These are phyloP conservation scores for Phialophora expanda DNA, from an alignment of 2,329 filamentous ascomycete species.

Conservation along the genomic window DNA sequence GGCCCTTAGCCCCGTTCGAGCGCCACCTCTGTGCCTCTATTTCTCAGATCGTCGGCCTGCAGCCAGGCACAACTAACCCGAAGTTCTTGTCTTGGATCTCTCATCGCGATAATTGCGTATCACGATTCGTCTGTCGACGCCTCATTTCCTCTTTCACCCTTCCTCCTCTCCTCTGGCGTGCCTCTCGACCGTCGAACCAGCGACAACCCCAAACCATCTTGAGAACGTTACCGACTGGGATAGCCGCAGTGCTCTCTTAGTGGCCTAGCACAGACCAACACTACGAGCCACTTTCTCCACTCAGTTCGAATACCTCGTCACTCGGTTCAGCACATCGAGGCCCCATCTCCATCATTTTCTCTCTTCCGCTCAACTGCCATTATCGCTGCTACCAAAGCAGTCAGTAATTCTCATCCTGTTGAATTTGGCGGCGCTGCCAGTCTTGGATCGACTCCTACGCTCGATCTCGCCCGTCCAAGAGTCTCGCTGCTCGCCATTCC, in stretches of 20 bases:
- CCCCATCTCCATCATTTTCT: slow-evolving; percentile 13
- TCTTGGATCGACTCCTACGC: background rate
- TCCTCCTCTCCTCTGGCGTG: background rate
- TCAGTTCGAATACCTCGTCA: slow-evolving; percentile 13
- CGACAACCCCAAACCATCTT: slow-evolving; percentile 3
- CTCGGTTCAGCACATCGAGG: slow-evolving; percentile 9
- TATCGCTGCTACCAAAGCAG: background rate
- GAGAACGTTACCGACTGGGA: slow-evolving; percentile 4
- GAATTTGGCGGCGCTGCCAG: background rate
- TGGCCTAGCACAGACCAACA: slow-evolving; percentile 14
- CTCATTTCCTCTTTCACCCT: slow-evolving; percentile 11
- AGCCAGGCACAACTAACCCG: slow-evolving; percentile 2
- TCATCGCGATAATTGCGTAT: slow-evolving; percentile 6
- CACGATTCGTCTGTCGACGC: slow-evolving; percentile 13
- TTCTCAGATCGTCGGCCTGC: slow-evolving; percentile 4
- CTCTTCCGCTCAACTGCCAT: background rate
- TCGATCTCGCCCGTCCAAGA: background rate
- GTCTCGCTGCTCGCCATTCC: background rate
- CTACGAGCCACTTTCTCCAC: slow-evolving; percentile 19
- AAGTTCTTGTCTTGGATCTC: slow-evolving; percentile 4
- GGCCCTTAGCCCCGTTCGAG: background rate
- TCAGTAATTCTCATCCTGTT: background rate
- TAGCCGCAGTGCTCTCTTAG: slow-evolving; percentile 12
- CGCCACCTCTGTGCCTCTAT: background rate
- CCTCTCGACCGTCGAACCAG: slow-evolving; percentile 12